Evolutionary conservation across 768 basidiomycete species (phyloP).

Genomic region (Mycena sanguinolenta): DNA sequence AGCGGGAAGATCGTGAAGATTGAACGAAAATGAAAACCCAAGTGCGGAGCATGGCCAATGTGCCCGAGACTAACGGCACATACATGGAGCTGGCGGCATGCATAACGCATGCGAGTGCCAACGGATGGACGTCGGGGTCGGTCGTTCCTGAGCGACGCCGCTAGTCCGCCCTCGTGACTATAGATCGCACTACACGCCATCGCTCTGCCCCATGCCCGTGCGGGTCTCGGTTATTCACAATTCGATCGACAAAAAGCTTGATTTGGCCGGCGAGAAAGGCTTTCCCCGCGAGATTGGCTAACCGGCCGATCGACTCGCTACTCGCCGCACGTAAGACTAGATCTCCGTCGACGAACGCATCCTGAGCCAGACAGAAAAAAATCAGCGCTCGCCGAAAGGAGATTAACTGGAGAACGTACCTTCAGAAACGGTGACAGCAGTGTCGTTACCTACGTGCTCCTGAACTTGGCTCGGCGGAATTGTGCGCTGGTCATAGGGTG

Average conservation of each 20-base stretch:
- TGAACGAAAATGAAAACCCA: conserved; percentile 59
- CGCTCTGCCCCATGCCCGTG: conserved; percentile 94
- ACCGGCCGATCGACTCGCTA: conserved; percentile 90
- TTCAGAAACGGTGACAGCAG: conserved; percentile 81
- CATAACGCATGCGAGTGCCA: conserved; percentile 90
- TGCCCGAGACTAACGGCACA: conserved; percentile 88
- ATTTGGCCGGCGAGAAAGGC: conserved; percentile 88
- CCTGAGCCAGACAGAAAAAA: conserved; percentile 54
- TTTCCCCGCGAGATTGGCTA: conserved; percentile 87
- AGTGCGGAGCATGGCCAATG: conserved; percentile 90
- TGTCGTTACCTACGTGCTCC: conserved; percentile 71
- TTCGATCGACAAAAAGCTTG: conserved; percentile 92
- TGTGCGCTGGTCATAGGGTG: conserved; percentile 60
- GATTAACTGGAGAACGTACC: conserved; percentile 54
- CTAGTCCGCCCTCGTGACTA: conserved; percentile 92
- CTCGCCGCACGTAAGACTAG: conserved; percentile 79
- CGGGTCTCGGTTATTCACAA: conserved; percentile 95
- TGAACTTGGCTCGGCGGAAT: conserved; percentile 73
- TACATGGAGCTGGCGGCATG: conserved; percentile 94
- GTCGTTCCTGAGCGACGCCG: conserved; percentile 95
- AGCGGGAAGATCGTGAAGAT: conserved; percentile 88
- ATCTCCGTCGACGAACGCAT: conserved; percentile 86
- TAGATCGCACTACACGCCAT: conserved; percentile 94
- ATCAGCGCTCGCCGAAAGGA: conserved; percentile 5
- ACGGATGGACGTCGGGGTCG: conserved; percentile 98